Evolutionary conservation across 1,139 yeast species (phyloP).

Genomic region (Waltiozyma sp.): DNA sequence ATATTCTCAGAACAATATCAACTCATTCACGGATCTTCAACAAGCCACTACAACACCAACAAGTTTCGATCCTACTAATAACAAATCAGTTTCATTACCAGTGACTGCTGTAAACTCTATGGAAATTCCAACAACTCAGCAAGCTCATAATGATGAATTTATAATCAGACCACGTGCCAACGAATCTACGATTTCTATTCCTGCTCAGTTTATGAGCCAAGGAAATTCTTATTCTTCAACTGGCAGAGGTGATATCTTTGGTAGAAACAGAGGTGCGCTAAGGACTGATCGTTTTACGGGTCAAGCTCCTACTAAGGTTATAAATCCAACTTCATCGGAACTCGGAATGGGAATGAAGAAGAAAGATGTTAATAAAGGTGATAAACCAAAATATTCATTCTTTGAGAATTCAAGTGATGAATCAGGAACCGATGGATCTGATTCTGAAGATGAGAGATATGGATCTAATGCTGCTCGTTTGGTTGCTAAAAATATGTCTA

Average conservation of each 20-base stretch:
- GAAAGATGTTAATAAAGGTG: conserved; percentile 2
- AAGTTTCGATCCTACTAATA: too few relatives aligned
- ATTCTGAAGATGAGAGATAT: conserved; percentile 1
- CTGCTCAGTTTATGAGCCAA: neutral
- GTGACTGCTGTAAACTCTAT: neutral
- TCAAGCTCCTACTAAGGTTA: neutral
- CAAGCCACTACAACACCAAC: neutral
- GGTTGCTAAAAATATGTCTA: neutral
- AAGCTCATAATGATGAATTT: neutral
- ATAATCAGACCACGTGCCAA: neutral
- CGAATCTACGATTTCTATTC: neutral
- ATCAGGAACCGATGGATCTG: conserved; percentile 7
- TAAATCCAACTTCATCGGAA: neutral
- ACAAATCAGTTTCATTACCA: neutral
- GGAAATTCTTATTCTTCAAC: neutral
- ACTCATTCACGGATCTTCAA: neutral
- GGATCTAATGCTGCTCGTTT: neutral
- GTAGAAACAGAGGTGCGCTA: too few relatives aligned
- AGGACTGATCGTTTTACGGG: neutral
- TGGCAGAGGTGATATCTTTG: neutral
- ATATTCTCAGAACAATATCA: conserved; percentile 4
- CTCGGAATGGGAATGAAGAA: neutral
- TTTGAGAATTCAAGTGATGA: conserved; percentile 12
- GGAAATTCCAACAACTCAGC: neutral
- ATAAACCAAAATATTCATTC: conserved; percentile 16